Evolutionary conservation across 1,284 basidiomycete genomes (phyloP).

Genomic region (Ustilago curta): DNA sequence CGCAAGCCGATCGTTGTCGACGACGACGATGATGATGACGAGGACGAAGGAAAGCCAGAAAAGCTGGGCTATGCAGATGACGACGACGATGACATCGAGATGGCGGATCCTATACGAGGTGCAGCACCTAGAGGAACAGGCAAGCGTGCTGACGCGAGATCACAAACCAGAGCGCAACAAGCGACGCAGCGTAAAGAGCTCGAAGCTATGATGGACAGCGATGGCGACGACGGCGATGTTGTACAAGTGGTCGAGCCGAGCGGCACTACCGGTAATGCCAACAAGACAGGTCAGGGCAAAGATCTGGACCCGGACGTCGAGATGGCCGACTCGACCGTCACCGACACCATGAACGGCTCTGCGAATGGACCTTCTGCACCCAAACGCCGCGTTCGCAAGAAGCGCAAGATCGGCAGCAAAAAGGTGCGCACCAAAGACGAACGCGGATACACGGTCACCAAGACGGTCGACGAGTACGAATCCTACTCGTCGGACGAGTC

Average conservation of each 20-base stretch:
- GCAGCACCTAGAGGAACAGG: conserved; percentile 32
- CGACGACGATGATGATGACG: conserved; percentile 39
- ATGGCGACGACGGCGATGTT: conserved; percentile 33
- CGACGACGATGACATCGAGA: conserved; percentile 21
- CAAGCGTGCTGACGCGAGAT: conserved; percentile 40
- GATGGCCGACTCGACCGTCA: conserved; percentile 33
- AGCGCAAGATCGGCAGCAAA: conserved; percentile 59
- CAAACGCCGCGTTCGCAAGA: conserved; percentile 53
- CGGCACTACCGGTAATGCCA: conserved; percentile 2
- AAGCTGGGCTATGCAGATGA: conserved; percentile 50
- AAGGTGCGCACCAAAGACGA: conserved; percentile 61
- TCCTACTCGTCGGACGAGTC: conserved; percentile 60
- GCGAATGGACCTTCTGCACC: conserved; percentile 14
- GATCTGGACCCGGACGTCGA: conserved; percentile 43
- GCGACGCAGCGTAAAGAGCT: conserved; percentile 41
- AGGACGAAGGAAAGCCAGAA: conserved; percentile 39
- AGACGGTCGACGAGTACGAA: conserved; percentile 58
- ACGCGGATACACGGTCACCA: conserved; percentile 60
- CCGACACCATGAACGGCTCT: conserved; percentile 54
- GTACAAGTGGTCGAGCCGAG: conserved; percentile 31
- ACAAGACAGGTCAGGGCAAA: conserved; percentile 26
- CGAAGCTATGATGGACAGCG: conserved; percentile 52
- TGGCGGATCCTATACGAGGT: conserved; percentile 13
- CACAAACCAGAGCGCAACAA: conserved; percentile 31
- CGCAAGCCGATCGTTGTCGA: conserved; percentile 24